Base-by-base conservation (phyloP, 345 rosid genomes). In the Moringa oleifera region DNA sequence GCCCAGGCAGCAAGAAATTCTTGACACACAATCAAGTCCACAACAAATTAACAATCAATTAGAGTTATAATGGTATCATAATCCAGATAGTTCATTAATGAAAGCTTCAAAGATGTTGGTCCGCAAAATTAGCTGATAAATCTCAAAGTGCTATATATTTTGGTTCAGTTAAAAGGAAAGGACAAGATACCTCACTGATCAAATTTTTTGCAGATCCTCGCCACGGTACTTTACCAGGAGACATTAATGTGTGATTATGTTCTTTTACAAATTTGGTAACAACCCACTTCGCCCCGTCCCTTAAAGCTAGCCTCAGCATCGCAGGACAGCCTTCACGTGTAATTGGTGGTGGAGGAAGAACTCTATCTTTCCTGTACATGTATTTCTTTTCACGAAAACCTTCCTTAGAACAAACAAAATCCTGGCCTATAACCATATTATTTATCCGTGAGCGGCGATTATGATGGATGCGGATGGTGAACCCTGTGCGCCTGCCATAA, bases 351-450 rank as follows among this genome's bases (percentile, higher is more conserved):
- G 85, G 85, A 56, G 82, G 82, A 59, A 81, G 85, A 68, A 81
- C 73, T 57, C 85, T 81, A 50, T 81, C 85, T 68, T 73, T 75
- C 80, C 82, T 68, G 57, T 75, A 71, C 19, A 78, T 59, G 61
- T 81, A 81, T 57, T 81, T 81, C 76, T 81, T 81, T 28, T 73
- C 85, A 18, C 85, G 85, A 59, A 73, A 81, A 0, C 85, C 82
- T 71, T 81, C 85, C 66, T 75, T 81, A 0, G 82, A 78, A 68
- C 85, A 81, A 53, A 81, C 85, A 71, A 81, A 81, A 73, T 81
- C 85, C 73, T 81, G 82, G 55, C 85, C 80, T 19, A 81, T 81
- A 20, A 81, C 80, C 51, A 55, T 51, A 51, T 81, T 81, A 61
- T 81, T 81, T 57, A 81, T 70, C 25, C 82, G 67, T 22, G 83